These are phyloP conservation scores for Basidioascus undulatus DNA, from an alignment of 768 basidiomycete genomes.

Conservation along the genomic window DNA sequence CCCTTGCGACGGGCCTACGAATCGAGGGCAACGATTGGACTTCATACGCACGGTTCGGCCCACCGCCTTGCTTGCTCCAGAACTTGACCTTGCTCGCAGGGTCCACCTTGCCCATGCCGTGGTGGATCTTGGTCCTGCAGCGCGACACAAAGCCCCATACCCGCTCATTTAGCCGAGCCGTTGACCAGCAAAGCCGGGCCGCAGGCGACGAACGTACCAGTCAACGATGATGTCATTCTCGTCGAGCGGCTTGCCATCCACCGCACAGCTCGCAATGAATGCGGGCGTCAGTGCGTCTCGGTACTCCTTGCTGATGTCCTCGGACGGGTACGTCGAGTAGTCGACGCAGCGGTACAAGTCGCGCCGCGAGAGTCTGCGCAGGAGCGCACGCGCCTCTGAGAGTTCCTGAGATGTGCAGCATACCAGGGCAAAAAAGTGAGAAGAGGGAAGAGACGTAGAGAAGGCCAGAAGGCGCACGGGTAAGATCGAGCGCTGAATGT, in stretches of 20 bases:
- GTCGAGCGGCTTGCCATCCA: conserved; percentile 12
- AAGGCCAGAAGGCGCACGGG: conserved; percentile 21
- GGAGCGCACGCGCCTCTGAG: conserved; percentile 30
- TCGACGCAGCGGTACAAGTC: conserved; percentile 50
- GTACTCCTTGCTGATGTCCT: conserved; percentile 12
- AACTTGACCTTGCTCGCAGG: conserved; percentile 47
- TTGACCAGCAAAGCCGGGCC: no score
- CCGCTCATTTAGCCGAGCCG: no score
- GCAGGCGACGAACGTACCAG: no score
- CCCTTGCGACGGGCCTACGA: no score
- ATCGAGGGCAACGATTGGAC: neutral
- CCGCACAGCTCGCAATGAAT: conserved; percentile 25
- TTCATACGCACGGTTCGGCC: conserved; percentile 28
- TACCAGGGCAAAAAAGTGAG: neutral
- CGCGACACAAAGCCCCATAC: no score
- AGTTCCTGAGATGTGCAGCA: conserved; percentile 27
- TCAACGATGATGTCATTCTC: conserved; percentile 37
- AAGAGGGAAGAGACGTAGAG: neutral
- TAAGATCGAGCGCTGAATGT: conserved; percentile 31
- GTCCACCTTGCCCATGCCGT: conserved; percentile 46
- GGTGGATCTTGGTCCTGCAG: conserved; percentile 49
- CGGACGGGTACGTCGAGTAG: conserved; percentile 27
- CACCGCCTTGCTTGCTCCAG: conserved; percentile 44
- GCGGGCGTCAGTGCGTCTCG: conserved; percentile 19
- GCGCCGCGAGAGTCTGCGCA: conserved; percentile 35